A percentile compares a stretch with the other conserved stretches of the same genome.
Evolutionary conservation across 2,329 filamentous ascomycete species (phyloP).

Genomic region (Neoascochyta sp.): DNA sequence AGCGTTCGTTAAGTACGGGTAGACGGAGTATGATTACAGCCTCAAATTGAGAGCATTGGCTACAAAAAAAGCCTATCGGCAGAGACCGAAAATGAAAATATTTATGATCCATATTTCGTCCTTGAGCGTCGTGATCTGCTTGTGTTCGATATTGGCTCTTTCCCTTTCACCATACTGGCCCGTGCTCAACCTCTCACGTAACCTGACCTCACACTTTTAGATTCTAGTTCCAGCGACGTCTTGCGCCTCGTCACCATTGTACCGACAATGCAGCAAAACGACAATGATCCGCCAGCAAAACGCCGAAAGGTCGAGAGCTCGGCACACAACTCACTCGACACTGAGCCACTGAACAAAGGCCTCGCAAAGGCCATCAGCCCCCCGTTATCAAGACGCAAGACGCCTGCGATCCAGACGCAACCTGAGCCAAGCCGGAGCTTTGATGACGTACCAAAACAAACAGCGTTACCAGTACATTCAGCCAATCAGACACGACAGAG

Average conservation of each 20-base stretch:
- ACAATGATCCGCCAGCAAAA: constrained; percentile 18
- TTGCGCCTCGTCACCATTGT: not conserved
- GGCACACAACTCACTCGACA: constrained; percentile 2
- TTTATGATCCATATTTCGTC: constrained; percentile 2
- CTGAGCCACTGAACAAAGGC: constrained; percentile 5
- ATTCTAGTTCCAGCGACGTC: too few species aligned
- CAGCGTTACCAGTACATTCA: constrained; percentile 2
- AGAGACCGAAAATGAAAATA: constrained; percentile 20
- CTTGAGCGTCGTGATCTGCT: not conserved
- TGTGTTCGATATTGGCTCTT: constrained; percentile 1
- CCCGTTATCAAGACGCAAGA: constrained; percentile 15
- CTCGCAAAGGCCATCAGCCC: constrained; percentile 30
- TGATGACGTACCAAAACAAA: constrained; percentile 13
- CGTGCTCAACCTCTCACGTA: constrained; percentile 1
- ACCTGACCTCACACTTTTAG: too few species aligned
- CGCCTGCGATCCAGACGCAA: constrained; percentile 1
- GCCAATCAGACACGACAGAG: not conserved
- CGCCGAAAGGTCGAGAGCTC: constrained; percentile 20
- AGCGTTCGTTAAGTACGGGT: constrained; percentile 30
- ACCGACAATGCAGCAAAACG: constrained; percentile 3
- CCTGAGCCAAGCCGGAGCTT: constrained; percentile 13
- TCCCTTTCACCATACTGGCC: constrained; percentile 1
- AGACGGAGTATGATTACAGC: constrained; percentile 30
- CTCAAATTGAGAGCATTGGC: constrained; percentile 15
- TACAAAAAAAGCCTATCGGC: constrained; percentile 16